Conservation (phyloP, 139 green algal genomes). For the Trebouxia sp. region DNA sequence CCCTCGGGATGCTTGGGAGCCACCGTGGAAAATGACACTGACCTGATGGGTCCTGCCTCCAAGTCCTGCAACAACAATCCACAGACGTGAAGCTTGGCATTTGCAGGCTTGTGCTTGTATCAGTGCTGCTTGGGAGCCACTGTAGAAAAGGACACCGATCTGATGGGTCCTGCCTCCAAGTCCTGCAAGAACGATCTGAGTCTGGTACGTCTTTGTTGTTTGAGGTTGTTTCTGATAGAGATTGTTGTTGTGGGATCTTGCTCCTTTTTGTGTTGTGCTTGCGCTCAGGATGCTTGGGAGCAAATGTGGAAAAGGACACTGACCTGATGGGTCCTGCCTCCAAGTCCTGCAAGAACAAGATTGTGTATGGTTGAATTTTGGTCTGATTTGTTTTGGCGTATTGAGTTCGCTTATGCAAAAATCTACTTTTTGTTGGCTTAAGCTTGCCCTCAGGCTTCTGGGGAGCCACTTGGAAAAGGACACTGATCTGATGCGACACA, state of each 20-base stretch:
- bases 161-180: slow-evolving; percentile 62
- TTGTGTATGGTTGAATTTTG: no score
- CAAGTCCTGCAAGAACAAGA: slow-evolving; percentile 54
- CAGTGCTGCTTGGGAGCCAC: not conserved
- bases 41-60: slow-evolving; percentile 55
- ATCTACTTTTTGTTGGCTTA: no score
- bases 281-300: not conserved
- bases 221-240: no score
- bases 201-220: no score
- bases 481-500: slow-evolving; percentile 50
- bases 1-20: not conserved
- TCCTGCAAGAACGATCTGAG: slow-evolving; percentile 48
- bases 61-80: slow-evolving; percentile 56
- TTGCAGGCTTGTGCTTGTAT: no score
- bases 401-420: no score
- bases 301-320: slow-evolving; percentile 53
- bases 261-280: no score
- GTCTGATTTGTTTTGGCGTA: no score
- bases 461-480: slow-evolving; percentile 49
- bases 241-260: no score
- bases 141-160: slow-evolving; percentile 54
- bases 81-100: no score
- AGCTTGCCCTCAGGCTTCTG: not conserved
- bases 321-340: slow-evolving; percentile 56
- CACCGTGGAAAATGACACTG: slow-evolving; percentile 54